Percentiles rank a stretch among this genome's conserved stretches.
phyloP scores from a whole-genome alignment of 1,284 basidiomycete genomes.

The Flammula alnicola region DNA sequence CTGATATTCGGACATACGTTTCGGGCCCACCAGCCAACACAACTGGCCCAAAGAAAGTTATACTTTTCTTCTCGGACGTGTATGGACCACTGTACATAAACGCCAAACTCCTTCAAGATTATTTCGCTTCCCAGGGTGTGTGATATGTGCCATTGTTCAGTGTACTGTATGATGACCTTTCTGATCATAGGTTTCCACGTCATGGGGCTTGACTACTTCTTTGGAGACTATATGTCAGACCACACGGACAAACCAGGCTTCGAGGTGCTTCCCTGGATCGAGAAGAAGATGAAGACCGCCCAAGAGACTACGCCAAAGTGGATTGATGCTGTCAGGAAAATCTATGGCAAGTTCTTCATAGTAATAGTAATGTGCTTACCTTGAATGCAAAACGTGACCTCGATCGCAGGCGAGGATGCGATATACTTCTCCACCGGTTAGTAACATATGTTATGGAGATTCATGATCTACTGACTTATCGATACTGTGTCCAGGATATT shows the following conservation, averaged over 20 bases:
- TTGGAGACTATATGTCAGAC: slow-evolving; percentile 51
- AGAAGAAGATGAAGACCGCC: slow-evolving; percentile 39
- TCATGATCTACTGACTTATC: not conserved
- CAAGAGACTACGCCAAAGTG: slow-evolving; percentile 46
- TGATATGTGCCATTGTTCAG: slow-evolving; percentile 23
- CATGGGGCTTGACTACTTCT: slow-evolving; percentile 59
- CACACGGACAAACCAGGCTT: slow-evolving; percentile 42
- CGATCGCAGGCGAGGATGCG: slow-evolving; percentile 31
- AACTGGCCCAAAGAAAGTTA: slow-evolving; percentile 37
- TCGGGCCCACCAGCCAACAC: slow-evolving; percentile 43
- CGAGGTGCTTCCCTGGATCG: slow-evolving; percentile 46
- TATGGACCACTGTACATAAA: slow-evolving; percentile 52
- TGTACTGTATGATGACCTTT: slow-evolving; percentile 32
- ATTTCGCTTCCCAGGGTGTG: slow-evolving; percentile 54
- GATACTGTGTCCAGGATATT: slow-evolving; percentile 46
- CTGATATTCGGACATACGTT: slow-evolving; percentile 54
- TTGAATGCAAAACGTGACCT: no score
- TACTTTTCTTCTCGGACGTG: slow-evolving; percentile 53
- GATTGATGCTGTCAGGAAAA: slow-evolving; percentile 50
- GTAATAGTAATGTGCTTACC: no score
- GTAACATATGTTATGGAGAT: slow-evolving; percentile 10
- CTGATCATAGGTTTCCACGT: slow-evolving; percentile 51
- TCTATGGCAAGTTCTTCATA: slow-evolving; percentile 41
- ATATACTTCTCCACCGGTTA: slow-evolving; percentile 36
- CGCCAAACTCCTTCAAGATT: slow-evolving; percentile 50